Conservation (phyloP, 176 grass and related monocot species). For the Lolium perenne region DNA sequence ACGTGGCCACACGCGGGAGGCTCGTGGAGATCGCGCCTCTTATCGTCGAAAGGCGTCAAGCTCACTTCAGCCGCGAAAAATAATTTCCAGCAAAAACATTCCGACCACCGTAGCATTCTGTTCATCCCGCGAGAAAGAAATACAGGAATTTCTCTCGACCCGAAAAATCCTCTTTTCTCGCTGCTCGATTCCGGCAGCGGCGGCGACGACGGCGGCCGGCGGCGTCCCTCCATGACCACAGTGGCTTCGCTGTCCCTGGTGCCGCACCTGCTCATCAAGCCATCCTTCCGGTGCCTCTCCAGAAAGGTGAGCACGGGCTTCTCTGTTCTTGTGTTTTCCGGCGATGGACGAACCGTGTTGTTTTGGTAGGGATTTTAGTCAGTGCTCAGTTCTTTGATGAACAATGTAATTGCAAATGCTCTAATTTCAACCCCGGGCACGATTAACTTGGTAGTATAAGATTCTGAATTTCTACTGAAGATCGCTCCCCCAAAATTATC, state of each 20-base stretch:
- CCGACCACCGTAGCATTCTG: background rate
- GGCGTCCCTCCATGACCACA: slow-evolving; percentile 70
- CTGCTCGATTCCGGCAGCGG: slow-evolving; percentile 18
- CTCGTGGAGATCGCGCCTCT: slow-evolving; percentile 82
- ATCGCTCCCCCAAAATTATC: too few relatives aligned
- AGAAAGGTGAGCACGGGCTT: slow-evolving; percentile 60
- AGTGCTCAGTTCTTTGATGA: background rate
- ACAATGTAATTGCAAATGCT: background rate
- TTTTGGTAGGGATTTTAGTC: background rate
- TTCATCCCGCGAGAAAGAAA: background rate
- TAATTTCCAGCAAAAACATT: slow-evolving; percentile 38
- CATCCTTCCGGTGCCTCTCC: slow-evolving; percentile 63
- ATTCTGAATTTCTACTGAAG: background rate
- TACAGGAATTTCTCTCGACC: background rate
- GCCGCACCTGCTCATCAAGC: slow-evolving; percentile 73
- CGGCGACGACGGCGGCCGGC: background rate
- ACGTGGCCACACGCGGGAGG: slow-evolving; percentile 78
- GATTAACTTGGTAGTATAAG: background rate
- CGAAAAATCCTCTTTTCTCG: slow-evolving; percentile 19
- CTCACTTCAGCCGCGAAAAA: slow-evolving; percentile 36
- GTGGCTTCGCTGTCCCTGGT: slow-evolving; percentile 64
- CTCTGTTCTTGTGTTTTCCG: background rate
- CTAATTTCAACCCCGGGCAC: too few relatives aligned
- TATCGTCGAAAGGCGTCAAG: slow-evolving; percentile 51
- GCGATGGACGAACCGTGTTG: background rate